These are phyloP conservation scores for Lyophyllum atratum DNA, from an alignment of 768 basidiomycete genomes.

Conservation along the genomic window DNA sequence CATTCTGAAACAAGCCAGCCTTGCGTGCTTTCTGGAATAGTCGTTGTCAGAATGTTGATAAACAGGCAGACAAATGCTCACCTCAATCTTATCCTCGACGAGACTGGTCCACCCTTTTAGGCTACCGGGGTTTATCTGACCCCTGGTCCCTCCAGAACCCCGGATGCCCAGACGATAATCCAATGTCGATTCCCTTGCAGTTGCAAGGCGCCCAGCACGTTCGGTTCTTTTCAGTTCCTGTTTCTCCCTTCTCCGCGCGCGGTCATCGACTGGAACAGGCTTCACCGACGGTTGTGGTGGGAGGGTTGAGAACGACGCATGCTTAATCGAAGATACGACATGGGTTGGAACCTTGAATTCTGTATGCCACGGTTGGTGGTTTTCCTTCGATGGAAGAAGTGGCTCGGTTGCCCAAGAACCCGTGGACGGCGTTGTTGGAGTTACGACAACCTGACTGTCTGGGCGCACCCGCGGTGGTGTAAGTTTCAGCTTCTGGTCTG, in stretches of 20 bases:
- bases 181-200: constrained; percentile 70
- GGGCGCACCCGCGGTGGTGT: constrained; percentile 42
- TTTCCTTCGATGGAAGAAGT: constrained; percentile 54
- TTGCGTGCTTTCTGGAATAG: constrained; percentile 56
- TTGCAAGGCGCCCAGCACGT: constrained; percentile 55
- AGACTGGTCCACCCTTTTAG: constrained; percentile 77
- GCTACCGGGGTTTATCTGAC: constrained; percentile 54
- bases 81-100: constrained; percentile 83
- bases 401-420: constrained; percentile 52
- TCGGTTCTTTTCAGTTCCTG: constrained; percentile 54
- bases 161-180: constrained; percentile 73
- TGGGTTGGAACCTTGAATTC: constrained; percentile 64
- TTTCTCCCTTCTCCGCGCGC: constrained; percentile 42
- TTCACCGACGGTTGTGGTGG: constrained; percentile 16
- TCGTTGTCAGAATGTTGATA: neutral
- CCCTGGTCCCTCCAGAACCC: constrained; percentile 19
- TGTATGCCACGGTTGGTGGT: constrained; percentile 72
- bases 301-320: constrained; percentile 45
- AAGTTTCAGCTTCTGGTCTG: constrained; percentile 67
- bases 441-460: constrained; percentile 15
- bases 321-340: constrained; percentile 50
- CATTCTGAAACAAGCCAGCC: constrained; percentile 69
- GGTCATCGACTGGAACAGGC: constrained; percentile 30
- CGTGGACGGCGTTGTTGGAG: constrained; percentile 20
- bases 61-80: constrained; percentile 19